Base-by-base conservation (phyloP, 148 eudicot species). In the Arctostaphylos glauca region DNA sequence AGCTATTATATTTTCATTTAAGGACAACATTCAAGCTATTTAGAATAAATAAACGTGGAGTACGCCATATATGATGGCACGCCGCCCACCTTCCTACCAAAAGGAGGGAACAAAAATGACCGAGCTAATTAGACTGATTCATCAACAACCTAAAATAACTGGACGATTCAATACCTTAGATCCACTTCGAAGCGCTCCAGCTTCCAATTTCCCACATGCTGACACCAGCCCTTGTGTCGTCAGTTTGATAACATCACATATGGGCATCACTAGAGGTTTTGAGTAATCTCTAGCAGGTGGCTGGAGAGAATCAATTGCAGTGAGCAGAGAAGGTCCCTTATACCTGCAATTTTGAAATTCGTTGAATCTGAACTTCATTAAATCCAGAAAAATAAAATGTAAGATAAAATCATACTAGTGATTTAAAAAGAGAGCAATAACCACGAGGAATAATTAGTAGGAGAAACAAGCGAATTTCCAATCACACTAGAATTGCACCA, bases 141-240 rank as follows among this genome's bases (percentile, higher is more conserved):
- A 31, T 71, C 56, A 76, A 46, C 67, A 44, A 84, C 48, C 44
- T 6, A 44, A 43, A 43, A 6, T 25, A 73, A 60, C 76, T 55
- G 55, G 23, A 41, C 5, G 3, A 72, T n/a, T 60, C 9, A 44
- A 55, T 87, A 94, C 99, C 97, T 93, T 94, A 76, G 78, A 84
- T 86, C 98, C 99, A 84, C 81, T 83, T 81, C 89, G 91, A 87
- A 96, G 91, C 12, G 99, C 99, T 67, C 99, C 99, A 77, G 92
- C 89, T 88, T 94, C 99, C 88, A 96, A 62, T 83, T 96, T 96
- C 72, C 99, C 99, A 87, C 92, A 89, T 70, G 89, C 93, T 43
- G 94, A 89, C 74, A 91, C 90, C 89, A 93, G 99, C 38, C 93
- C 97, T 82, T 90, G 95, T 23, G 99, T 76, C 49, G 89, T 90